Percentiles rank a stretch among this genome's conserved stretches.
Conservation (phyloP, 1,284 basidiomycete genomes). For the Pyrrhoderma noxium region DNA sequence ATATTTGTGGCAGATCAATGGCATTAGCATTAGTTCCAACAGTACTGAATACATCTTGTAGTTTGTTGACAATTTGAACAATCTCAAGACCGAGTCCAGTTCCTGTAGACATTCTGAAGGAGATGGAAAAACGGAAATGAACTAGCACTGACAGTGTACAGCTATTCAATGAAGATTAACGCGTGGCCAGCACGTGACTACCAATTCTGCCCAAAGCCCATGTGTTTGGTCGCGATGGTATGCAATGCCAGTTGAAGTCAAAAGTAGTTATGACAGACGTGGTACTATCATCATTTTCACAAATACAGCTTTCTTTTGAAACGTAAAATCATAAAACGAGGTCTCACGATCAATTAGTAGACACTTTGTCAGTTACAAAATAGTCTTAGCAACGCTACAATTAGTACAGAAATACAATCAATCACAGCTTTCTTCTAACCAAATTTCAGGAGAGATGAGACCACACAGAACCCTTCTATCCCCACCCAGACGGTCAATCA, state of each 20-base stretch:
- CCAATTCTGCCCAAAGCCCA: slow-evolving; percentile 4
- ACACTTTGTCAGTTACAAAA: background rate
- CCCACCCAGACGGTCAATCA: background rate
- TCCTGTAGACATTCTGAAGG: background rate
- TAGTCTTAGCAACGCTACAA: background rate
- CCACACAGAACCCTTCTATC: too few species aligned
- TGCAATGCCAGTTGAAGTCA: background rate
- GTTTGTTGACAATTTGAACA: slow-evolving; percentile 71
- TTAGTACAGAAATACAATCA: slow-evolving; percentile 12
- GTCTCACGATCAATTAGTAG: background rate
- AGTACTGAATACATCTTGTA: slow-evolving; percentile 81
- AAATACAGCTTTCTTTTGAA: too few species aligned
- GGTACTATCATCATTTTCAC: too few species aligned
- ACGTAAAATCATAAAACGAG: background rate
- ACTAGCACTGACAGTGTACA: background rate
- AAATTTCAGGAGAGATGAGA: background rate
- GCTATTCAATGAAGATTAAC: slow-evolving; percentile 2
- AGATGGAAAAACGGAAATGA: slow-evolving; percentile 4
- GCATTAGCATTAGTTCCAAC: slow-evolving; percentile 66
- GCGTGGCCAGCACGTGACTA: slow-evolving; percentile 1
- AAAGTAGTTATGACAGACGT: background rate
- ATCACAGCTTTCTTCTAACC: background rate
- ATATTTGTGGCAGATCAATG: slow-evolving; percentile 84
- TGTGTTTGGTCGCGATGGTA: too few species aligned
- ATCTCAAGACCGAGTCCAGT: slow-evolving; percentile 70